These are phyloP conservation scores for Dalbergia cochinchinensis DNA, from an alignment of 306 rosid species.

Conservation along the genomic window DNA sequence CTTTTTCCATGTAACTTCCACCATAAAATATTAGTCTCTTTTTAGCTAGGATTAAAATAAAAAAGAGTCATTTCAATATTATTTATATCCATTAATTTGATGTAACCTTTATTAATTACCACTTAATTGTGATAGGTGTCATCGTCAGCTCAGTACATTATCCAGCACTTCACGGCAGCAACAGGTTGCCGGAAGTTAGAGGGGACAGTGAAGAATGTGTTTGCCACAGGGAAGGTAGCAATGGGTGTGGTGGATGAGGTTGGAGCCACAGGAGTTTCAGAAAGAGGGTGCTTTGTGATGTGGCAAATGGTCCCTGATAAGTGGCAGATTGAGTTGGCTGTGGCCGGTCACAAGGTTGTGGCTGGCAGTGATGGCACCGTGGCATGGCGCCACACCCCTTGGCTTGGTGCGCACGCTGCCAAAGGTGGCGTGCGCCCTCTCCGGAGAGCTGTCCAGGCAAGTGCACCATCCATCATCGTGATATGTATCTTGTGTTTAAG, in stretches of 20 bases:
- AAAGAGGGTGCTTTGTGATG: slow-evolving; percentile 86
- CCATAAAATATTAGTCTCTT: not conserved
- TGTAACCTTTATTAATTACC: not conserved
- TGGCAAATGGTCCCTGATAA: slow-evolving; percentile 90
- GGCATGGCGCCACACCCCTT: slow-evolving; percentile 94
- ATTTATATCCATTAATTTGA: not conserved
- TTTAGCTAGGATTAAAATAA: no score
- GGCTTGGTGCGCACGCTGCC: slow-evolving; percentile 87
- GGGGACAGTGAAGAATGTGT: slow-evolving; percentile 70
- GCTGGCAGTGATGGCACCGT: slow-evolving; percentile 87
- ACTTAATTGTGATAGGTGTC: slow-evolving; percentile 56
- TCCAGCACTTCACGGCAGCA: slow-evolving; percentile 87
- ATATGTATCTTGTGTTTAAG: not conserved
- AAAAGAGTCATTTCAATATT: not conserved
- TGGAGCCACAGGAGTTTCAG: slow-evolving; percentile 47
- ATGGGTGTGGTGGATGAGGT: slow-evolving; percentile 73
- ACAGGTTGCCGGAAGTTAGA: slow-evolving; percentile 81
- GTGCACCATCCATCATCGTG: slow-evolving; percentile 13
- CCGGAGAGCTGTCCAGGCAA: slow-evolving; percentile 89
- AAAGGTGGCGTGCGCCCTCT: slow-evolving; percentile 87
- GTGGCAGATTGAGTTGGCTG: slow-evolving; percentile 84
- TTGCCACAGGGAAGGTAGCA: slow-evolving; percentile 75
- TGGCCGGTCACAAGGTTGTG: slow-evolving; percentile 68
- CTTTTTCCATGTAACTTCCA: not conserved
- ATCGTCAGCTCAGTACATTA: slow-evolving; percentile 78